phyloP scores from a whole-genome alignment of 2,329 filamentous ascomycete species.

The Zymoseptoria pseudotritici region DNA sequence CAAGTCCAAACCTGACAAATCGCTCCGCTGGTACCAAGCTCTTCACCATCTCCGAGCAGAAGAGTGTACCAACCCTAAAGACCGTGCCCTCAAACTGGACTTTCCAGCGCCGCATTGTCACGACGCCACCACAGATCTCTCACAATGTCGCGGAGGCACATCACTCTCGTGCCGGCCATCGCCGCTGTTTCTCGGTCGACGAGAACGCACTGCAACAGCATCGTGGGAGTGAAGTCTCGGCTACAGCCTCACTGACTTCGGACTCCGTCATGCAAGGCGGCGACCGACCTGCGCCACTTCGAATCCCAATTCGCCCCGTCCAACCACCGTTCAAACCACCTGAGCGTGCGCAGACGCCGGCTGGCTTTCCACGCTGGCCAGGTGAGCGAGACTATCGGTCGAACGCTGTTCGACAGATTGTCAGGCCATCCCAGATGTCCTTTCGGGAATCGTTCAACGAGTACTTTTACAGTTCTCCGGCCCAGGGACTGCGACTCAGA shows the following conservation, averaged over 20 bases:
- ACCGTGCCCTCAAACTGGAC: constrained; percentile 26
- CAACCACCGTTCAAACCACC: constrained; percentile 19
- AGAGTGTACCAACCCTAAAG: constrained; percentile 35
- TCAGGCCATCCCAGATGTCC: not conserved
- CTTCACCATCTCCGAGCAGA: constrained; percentile 39
- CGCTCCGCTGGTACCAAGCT: constrained; percentile 32
- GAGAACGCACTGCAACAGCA: constrained; percentile 11
- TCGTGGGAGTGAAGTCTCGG: constrained; percentile 1
- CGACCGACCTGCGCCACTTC: not conserved
- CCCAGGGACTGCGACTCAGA: not conserved
- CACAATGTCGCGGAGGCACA: not conserved
- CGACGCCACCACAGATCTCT: constrained; percentile 13
- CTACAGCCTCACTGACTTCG: not conserved
- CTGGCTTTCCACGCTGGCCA: constrained; percentile 25
- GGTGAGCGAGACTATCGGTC: constrained; percentile 4
- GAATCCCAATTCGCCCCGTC: constrained; percentile 3
- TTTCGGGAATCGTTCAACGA: not conserved
- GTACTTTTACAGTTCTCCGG: not conserved
- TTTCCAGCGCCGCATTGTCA: constrained; percentile 14
- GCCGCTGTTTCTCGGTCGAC: constrained; percentile 20
- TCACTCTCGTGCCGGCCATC: not conserved
- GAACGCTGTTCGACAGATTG: not conserved
- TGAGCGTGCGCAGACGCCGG: constrained; percentile 20
- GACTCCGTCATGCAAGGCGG: not conserved
- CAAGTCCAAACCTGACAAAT: constrained; percentile 11